Conservation (phyloP, 164 flowering plant genomes). For the Sextonia rubra region DNA sequence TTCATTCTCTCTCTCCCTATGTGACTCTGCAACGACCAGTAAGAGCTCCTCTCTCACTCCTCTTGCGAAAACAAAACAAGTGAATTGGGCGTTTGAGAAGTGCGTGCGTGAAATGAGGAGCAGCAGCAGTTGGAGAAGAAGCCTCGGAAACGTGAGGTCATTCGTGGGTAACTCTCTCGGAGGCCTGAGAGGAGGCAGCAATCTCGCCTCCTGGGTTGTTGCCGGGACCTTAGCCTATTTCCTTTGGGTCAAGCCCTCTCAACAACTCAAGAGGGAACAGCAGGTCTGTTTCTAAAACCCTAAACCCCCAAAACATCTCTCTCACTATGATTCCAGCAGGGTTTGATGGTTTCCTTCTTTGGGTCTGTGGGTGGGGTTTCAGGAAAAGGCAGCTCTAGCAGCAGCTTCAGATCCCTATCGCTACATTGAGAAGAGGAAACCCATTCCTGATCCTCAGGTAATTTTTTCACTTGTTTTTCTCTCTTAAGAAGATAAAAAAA, state of each 20-base stretch:
- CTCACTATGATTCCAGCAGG: not conserved
- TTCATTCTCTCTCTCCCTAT: too few relatives aligned
- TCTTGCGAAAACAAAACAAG: too few relatives aligned
- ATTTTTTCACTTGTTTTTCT: not conserved
- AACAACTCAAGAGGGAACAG: conserved; percentile 72
- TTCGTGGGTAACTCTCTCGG: conserved; percentile 73
- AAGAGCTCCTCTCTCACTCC: too few relatives aligned
- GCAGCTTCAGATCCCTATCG: conserved; percentile 65
- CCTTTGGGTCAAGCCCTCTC: conserved; percentile 93
- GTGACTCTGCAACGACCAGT: too few relatives aligned
- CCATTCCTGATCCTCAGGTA: conserved; percentile 86
- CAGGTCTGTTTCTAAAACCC: conserved; percentile 30
- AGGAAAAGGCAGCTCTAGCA: conserved; percentile 72
- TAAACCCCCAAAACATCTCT: too few relatives aligned
- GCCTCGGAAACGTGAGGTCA: conserved; percentile 59
- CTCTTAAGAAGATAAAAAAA: too few relatives aligned
- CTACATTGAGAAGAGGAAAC: conserved; percentile 67
- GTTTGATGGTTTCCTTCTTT: not conserved
- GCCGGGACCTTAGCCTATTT: conserved; percentile 86
- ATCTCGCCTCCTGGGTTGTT: conserved; percentile 85
- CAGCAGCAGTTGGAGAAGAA: conserved; percentile 60
- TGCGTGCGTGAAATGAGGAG: conserved; percentile 20
- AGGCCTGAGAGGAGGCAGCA: conserved; percentile 74
- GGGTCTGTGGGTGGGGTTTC: conserved; percentile 12
- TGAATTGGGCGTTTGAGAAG: too few relatives aligned